Evolutionary conservation across 2,329 filamentous ascomycete genomes (phyloP), one percentile per base, ranked within the genome.

Genomic region (Arthrinium puccinioides): DNA sequence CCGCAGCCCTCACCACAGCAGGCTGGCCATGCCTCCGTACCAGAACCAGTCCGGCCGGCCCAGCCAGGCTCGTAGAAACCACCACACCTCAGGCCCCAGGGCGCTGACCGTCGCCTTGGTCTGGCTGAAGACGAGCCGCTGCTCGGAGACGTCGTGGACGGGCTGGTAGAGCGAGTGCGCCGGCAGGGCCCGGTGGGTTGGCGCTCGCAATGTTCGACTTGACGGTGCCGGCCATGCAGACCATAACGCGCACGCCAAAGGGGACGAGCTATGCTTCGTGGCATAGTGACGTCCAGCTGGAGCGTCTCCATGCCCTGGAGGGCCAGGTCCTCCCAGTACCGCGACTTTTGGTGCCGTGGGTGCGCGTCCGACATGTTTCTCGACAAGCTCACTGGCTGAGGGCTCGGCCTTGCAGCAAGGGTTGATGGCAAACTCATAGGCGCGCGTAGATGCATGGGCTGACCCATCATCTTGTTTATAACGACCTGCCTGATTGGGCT

Each of bases 201-300:
- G 63, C 61, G 44, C 53, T 57, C 6, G 67, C 66, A 36, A 71
- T 73, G 53, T 72, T 68, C 48, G 67, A 71, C 28, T 57, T 56
- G 10, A 76, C 70, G 3, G 70, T 73, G 18, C 73, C 73, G 0
- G 70, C 68, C 59, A 75, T 66, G 49, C 67, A 67, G 14, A 74
- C 65, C 65, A 75, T 75, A 53, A 77, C 73, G 44, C 73, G 67
- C 9, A 77, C 72, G 46, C 63, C 62, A 31, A 75, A 69, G 1
- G 72, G 73, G 30, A 62, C 60, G 27, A 78, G 60, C 46, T 51
- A 79, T 72, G 45, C 71, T 76, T 16, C 64, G 60, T n/a, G 58
- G 49, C 15, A 64, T 61, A 21, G 72, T 76, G 24, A 79, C 74
- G 39, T 79, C 74, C 8, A 79, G 65, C 21, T 60, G 49, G 8